These are phyloP conservation scores for Colletotrichum acutatum DNA, from an alignment of 2,329 filamentous ascomycete genomes.

Conservation along the genomic window DNA sequence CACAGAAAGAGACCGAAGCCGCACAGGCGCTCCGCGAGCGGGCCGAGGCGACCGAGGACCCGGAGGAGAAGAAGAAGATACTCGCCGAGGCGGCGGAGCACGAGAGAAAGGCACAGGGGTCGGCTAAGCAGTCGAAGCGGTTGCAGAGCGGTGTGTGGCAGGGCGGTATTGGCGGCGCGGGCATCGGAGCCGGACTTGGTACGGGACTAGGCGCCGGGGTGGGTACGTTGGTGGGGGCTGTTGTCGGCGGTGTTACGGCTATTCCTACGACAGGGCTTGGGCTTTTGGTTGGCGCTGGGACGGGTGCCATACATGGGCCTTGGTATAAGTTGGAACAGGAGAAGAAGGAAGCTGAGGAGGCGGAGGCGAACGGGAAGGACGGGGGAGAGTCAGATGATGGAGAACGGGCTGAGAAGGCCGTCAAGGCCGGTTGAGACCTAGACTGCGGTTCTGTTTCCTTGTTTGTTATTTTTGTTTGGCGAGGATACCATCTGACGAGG, in stretches of 20 bases:
- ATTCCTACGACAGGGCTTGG: slow-evolving; percentile 22
- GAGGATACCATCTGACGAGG: neutral
- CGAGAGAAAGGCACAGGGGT: slow-evolving; percentile 15
- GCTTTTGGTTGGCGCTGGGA: slow-evolving; percentile 12
- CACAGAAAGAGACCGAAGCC: slow-evolving; percentile 14
- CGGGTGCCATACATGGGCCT: slow-evolving; percentile 25
- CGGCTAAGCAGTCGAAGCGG: slow-evolving; percentile 13
- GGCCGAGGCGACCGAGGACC: slow-evolving; percentile 16
- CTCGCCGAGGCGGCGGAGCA: slow-evolving; percentile 27
- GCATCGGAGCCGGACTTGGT: slow-evolving; percentile 24
- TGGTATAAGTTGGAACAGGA: slow-evolving; percentile 21
- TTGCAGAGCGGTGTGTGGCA: slow-evolving; percentile 31
- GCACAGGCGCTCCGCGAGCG: slow-evolving; percentile 13
- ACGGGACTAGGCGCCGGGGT: slow-evolving; percentile 22
- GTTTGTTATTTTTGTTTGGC: neutral
- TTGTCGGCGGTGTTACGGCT: slow-evolving; percentile 27
- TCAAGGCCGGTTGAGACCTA: neutral
- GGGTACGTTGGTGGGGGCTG: slow-evolving; percentile 13
- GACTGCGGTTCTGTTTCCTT: neutral
- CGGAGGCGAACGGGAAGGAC: neutral
- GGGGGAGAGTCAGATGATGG: neutral
- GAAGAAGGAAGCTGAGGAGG: neutral
- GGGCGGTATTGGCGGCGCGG: slow-evolving; percentile 27
- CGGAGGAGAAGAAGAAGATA: slow-evolving; percentile 24
- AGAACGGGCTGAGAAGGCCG: neutral